phyloP scores from a whole-genome alignment of 2,329 filamentous ascomycete species.

The Onygenales sp. region DNA sequence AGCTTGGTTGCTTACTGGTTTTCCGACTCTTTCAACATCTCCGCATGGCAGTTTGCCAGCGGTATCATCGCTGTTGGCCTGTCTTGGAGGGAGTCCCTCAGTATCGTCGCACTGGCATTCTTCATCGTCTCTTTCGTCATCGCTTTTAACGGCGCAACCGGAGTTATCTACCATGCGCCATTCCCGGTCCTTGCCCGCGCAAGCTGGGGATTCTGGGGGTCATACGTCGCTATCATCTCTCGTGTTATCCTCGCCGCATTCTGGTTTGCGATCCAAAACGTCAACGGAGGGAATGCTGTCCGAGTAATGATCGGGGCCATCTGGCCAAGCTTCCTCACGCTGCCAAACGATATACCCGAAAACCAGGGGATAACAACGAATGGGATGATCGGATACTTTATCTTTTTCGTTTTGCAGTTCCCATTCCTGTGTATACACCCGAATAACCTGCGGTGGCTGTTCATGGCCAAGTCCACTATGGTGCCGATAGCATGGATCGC shows the following conservation, averaged over 20 bases:
- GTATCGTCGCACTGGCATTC: slow-evolving; percentile 81
- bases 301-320: slow-evolving; percentile 75
- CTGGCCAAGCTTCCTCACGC: slow-evolving; percentile 53
- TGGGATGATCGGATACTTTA: slow-evolving; percentile 70
- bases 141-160: slow-evolving; percentile 69
- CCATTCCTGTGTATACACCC: slow-evolving; percentile 37
- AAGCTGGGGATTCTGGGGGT: slow-evolving; percentile 81
- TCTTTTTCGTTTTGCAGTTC: slow-evolving; percentile 52
- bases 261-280: slow-evolving; percentile 59
- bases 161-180: slow-evolving; percentile 77
- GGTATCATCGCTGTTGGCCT: slow-evolving; percentile 69
- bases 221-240: slow-evolving; percentile 45
- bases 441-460: slow-evolving; percentile 30
- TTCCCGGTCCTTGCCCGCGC: slow-evolving; percentile 73
- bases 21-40: slow-evolving; percentile 73
- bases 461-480: slow-evolving; percentile 29
- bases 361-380: slow-evolving; percentile 63
- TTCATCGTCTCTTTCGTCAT: slow-evolving; percentile 67
- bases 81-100: slow-evolving; percentile 85
- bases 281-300: slow-evolving; percentile 50
- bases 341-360: slow-evolving; percentile 58
- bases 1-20: slow-evolving; percentile 88
- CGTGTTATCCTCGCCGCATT: slow-evolving; percentile 47
- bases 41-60: slow-evolving; percentile 85
- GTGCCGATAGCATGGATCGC: slow-evolving; percentile 53